Evolutionary conservation across 371 early-diverging fungal genomes (phyloP), one percentile per base, ranked within the genome.

Genomic region (Catenaria anguillulae): DNA sequence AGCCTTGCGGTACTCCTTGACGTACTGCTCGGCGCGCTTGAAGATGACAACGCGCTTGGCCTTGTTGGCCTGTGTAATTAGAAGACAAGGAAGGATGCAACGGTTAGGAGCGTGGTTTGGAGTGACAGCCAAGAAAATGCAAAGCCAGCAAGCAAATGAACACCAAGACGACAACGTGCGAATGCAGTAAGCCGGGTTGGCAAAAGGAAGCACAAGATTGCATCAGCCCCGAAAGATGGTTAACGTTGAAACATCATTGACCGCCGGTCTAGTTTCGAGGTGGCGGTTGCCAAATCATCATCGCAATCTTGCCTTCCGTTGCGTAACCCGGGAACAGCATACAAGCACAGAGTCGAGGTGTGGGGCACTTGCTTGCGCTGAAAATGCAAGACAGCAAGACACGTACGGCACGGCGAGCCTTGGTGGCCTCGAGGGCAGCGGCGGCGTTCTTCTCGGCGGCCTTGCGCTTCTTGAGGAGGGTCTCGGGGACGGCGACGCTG

Each of bases 381-480:
- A n/a, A n/a, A n/a, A n/a, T n/a, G n/a, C n/a, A n/a, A n/a, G n/a
- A 40, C 5, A 40, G 40, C 10, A 40, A 40, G 5, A 55, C 35
- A 63, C 64, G 73, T 79, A 84, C 90, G 85, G 84, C 84, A 70
- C 81, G 80, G 74, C 81, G 77, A 71, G 84, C 77, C 55, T 77
- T 80, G 66, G 78, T 79, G 56, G 77, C 75, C 56, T 72, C 78
- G 54, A 79, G 83, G 71, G 82, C 77, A 70, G 85, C 84, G 62
- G 84, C 87, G 65, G 84, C 81, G 62, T 83, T 69, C 84, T 93
- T 88, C 68, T 89, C 88, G 67, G 81, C 76, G 70, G 84, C 71
- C 84, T 92, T 92, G 72, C 90, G 84, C 89, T 94, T 93, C 86
- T 95, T 96, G 76, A 97, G 82, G 69, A 94, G 83, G 63, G 96